Base-by-base conservation (phyloP, 2,329 filamentous ascomycete species). In the Clarireedia hainanense region DNA sequence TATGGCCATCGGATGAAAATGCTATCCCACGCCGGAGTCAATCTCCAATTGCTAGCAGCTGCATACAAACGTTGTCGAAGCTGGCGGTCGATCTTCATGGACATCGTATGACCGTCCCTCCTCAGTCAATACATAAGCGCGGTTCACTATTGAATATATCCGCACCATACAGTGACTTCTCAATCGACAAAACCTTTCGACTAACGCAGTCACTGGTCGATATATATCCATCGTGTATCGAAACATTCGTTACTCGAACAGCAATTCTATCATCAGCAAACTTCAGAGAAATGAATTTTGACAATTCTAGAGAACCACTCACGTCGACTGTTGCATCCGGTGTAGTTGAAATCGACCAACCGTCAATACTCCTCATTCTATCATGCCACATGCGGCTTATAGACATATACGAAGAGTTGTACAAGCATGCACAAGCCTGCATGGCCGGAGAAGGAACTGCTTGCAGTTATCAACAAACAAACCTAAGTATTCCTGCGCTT, bases 301-400 rank as follows among this genome's bases (percentile, higher is more conserved):
- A 5, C 26, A 53, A 30, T n/a, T 20, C 17, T 53, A 58, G 4
- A 40, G 45, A 51, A 10, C 50, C 17, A 3, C 40, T 27, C 24
- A 52, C 45, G 20, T 15, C 26, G 37, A 57, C 17, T 24, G 42
- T 46, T 7, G 20, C 17, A 4, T 15, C 39, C 9, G 3, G 10
- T 24, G 17, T 14, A 23, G 17, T 6, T 10, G 14, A 23, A 3
- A 14, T 46, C 12, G 63, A 67, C 48, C 57, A 63, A 36, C 50
- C 59, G 10, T 59, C 61, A 4, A 59, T 63, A 26, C 50, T 64
- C 14, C 57, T 65, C 5, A 51, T 64, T 4, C 47, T 65, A 6
- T 65, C 64, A 12, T 65, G 64, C 34, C 64, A 67, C 17, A 48
- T 65, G 4, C 64, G 64, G 9, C 56, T 63, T 9, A 62, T 64